These are phyloP conservation scores for Sechiopsis laciniata DNA, from an alignment of 306 rosid genomes.

Conservation along the genomic window DNA sequence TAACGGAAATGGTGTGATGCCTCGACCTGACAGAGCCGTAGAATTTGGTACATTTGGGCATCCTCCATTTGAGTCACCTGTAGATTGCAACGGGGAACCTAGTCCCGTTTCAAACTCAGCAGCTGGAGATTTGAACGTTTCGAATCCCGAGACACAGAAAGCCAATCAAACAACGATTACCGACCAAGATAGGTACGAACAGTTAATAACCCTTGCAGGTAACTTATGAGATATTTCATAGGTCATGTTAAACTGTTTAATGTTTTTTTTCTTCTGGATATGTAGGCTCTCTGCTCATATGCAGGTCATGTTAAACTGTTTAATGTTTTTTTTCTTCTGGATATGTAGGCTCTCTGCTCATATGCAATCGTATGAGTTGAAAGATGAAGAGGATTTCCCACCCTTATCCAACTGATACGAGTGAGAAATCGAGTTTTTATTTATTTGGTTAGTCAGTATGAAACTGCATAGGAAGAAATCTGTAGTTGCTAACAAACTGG, in stretches of 20 bases:
- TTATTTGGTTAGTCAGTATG: conserved; percentile 22
- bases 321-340: conserved; percentile 10
- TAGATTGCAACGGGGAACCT: conserved; percentile 26
- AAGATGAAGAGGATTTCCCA: conserved; percentile 56
- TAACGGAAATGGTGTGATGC: conserved; percentile 29
- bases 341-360: conserved; percentile 41
- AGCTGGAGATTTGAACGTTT: not conserved
- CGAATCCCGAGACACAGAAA: conserved; percentile 25
- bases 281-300: conserved; percentile 41
- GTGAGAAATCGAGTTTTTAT: conserved; percentile 1
- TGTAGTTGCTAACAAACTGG: conserved; percentile 33
- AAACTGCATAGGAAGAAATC: conserved; percentile 24
- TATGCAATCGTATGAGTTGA: conserved; percentile 39
- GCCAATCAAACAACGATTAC: conserved; percentile 23
- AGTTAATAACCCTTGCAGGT: conserved; percentile 5
- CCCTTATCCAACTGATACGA: conserved; percentile 37
- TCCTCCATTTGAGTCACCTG: conserved; percentile 25
- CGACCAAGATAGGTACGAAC: conserved; percentile 36
- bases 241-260: conserved; percentile 14
- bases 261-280: not conserved
- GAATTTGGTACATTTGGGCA: conserved; percentile 32
- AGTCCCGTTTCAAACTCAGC: conserved; percentile 12
- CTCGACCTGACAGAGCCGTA: conserved; percentile 27
- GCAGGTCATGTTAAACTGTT: conserved; percentile 18
- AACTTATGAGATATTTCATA: not conserved